Percentiles rank a stretch among this genome's conserved stretches.
Conservation (phyloP, 169 alveolate species). For the Blepharisma undulans region DNA sequence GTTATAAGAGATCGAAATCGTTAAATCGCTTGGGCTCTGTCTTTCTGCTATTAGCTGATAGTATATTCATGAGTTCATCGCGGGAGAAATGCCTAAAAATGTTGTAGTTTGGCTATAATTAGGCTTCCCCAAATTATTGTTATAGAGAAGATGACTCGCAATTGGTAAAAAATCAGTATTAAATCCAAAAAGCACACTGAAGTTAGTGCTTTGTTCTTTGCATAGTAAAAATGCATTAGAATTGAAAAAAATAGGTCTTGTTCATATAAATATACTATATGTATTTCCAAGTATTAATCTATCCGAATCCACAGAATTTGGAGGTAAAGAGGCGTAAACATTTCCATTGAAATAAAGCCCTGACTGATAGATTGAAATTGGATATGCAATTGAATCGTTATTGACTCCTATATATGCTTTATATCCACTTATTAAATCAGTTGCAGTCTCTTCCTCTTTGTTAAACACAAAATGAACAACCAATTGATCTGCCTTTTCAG, state of each 20-base stretch:
- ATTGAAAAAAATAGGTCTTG: not conserved
- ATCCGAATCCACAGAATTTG: not conserved
- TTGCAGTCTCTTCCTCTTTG: not conserved
- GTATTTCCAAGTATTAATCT: not conserved
- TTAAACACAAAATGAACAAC: not conserved
- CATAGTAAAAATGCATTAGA: not conserved
- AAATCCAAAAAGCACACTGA: not conserved
- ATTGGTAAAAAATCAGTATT: too few relatives aligned
- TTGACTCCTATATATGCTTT: not conserved
- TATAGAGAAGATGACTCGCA: too few relatives aligned
- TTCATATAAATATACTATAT: not conserved
- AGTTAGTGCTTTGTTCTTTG: not conserved
- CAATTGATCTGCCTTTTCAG: not conserved
- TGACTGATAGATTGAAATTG: not conserved
- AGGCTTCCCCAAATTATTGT: too few relatives aligned
- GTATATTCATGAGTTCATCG: too few relatives aligned
- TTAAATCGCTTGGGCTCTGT: too few relatives aligned
- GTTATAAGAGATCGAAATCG: too few relatives aligned
- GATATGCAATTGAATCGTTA: not conserved
- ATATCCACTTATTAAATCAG: not conserved
- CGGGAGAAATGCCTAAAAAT: too few relatives aligned
- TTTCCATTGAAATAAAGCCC: not conserved
- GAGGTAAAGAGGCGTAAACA: not conserved
- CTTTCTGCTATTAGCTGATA: too few relatives aligned
- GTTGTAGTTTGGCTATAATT: too few relatives aligned